Percentiles rank a stretch among this genome's conserved stretches.
Evolutionary conservation across 495 filamentous ascomycete genomes (phyloP).

Genomic region (Parathielavia hyrcaniae): DNA sequence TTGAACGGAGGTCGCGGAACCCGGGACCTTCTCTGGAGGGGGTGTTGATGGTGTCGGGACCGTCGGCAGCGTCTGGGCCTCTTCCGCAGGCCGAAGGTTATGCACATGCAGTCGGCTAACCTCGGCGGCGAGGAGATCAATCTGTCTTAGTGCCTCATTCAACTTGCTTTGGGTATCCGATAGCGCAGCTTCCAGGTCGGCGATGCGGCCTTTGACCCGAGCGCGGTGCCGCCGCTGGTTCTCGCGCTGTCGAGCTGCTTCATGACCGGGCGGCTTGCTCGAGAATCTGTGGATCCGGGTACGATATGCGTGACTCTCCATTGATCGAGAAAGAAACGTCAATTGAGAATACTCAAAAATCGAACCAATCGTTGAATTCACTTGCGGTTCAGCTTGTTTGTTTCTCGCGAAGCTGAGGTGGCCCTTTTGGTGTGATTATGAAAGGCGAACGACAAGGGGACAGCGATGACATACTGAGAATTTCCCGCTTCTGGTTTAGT

Average conservation of each 20-base stretch:
- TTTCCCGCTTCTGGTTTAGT: conserved; percentile 8
- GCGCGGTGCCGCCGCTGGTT: conserved; percentile 34
- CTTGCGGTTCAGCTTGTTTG: too few species aligned
- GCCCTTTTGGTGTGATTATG: background rate
- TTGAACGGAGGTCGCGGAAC: too few species aligned
- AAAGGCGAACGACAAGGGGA: background rate
- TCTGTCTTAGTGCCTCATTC: conserved; percentile 18
- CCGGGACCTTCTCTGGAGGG: background rate
- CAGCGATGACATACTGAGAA: conserved; percentile 9
- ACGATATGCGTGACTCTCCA: background rate
- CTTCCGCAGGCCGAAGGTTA: background rate
- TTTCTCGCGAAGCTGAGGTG: too few species aligned
- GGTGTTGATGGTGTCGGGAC: background rate
- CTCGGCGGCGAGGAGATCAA: conserved; percentile 22
- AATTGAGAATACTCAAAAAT: too few species aligned
- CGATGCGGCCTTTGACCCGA: conserved; percentile 25
- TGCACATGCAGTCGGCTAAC: conserved; percentile 17
- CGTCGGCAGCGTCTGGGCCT: background rate
- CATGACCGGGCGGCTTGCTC: conserved; percentile 20
- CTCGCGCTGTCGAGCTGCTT: conserved; percentile 27
- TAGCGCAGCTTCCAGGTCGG: conserved; percentile 24
- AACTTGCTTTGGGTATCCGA: conserved; percentile 17
- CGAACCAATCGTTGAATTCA: too few species aligned
- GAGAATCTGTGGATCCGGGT: conserved; percentile 23
- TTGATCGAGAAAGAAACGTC: background rate